Conservation (phyloP, 257 asterid species). For the Solanum lignicaule region DNA sequence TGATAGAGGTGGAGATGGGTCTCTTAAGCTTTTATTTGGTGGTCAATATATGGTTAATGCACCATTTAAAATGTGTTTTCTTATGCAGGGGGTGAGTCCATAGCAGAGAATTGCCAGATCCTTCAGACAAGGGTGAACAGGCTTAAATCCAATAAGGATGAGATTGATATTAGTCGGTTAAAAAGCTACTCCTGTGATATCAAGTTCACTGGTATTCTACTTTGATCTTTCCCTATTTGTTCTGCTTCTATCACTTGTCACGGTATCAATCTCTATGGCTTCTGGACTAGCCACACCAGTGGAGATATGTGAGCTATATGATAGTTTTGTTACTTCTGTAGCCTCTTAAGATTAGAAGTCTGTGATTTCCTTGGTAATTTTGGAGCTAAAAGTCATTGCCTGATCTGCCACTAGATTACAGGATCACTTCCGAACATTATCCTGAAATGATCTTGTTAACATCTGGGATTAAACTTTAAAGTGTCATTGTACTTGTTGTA, state of each 20-base stretch:
- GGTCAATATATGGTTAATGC: background rate
- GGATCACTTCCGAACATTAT: background rate
- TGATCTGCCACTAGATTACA: background rate
- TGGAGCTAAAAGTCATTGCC: background rate
- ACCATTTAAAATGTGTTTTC: background rate
- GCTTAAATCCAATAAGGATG: constrained; percentile 56
- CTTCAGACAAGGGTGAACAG: constrained; percentile 91
- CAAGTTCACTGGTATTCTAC: constrained; percentile 55
- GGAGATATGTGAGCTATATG: background rate
- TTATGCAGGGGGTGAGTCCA: constrained; percentile 84
- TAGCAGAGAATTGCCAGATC: constrained; percentile 88
- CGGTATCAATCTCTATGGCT: background rate
- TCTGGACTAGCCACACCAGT: background rate
- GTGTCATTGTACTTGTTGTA: background rate
- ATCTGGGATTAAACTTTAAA: background rate
- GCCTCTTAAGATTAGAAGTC: background rate
- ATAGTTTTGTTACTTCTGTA: background rate
- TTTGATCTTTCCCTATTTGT: constrained; percentile 2
- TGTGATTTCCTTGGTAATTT: background rate
- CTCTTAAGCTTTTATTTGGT: background rate
- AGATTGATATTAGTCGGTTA: constrained; percentile 35
- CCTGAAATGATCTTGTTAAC: background rate
- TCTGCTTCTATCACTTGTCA: background rate
- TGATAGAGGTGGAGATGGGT: background rate
- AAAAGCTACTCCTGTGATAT: constrained; percentile 82